phyloP scores from a whole-genome alignment of 352 stramenopile species.

The Pythium brassicae region DNA sequence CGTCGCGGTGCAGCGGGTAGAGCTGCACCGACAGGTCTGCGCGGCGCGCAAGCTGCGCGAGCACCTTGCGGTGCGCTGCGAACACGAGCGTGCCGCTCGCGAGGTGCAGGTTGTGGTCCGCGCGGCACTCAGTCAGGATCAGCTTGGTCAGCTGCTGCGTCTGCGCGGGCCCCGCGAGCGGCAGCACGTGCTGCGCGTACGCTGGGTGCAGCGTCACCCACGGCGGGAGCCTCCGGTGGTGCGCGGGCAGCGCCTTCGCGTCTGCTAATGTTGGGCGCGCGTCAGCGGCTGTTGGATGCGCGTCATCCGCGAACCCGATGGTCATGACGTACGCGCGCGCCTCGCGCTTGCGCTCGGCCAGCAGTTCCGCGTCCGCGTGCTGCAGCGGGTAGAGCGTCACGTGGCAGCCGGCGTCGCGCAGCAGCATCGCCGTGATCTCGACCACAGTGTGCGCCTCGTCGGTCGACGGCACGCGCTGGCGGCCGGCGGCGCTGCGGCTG shows the following conservation, averaged over 20 bases:
- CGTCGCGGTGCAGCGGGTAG: constrained; percentile 59
- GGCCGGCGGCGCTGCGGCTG: not conserved
- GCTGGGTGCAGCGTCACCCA: constrained; percentile 44
- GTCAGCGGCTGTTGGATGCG: too few relatives aligned
- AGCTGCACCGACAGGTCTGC: constrained; percentile 25
- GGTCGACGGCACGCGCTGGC: not conserved
- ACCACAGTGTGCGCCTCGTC: constrained; percentile 35
- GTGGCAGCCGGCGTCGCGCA: constrained; percentile 35
- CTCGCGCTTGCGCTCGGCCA: constrained; percentile 24
- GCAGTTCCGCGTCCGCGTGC: constrained; percentile 16
- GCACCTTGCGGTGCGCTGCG: constrained; percentile 30
- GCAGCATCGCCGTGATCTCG: constrained; percentile 26
- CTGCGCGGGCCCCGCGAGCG: constrained; percentile 40
- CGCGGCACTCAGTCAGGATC: constrained; percentile 35
- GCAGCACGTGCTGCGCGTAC: constrained; percentile 38
- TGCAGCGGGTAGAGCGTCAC: constrained; percentile 39
- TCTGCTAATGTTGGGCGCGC: not conserved
- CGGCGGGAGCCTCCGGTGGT: constrained; percentile 21
- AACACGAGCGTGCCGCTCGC: constrained; percentile 26
- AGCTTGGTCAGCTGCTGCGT: constrained; percentile 55
- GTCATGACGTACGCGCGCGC: constrained; percentile 45
- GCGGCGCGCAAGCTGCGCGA: constrained; percentile 29
- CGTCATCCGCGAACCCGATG: constrained; percentile 31
- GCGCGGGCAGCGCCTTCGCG: constrained; percentile 10
- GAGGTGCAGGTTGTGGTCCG: constrained; percentile 35